Percentiles rank a stretch among this genome's conserved stretches.
phyloP scores from a whole-genome alignment of 1,139 yeast genomes.

The Lodderomyces parapsilosis region DNA sequence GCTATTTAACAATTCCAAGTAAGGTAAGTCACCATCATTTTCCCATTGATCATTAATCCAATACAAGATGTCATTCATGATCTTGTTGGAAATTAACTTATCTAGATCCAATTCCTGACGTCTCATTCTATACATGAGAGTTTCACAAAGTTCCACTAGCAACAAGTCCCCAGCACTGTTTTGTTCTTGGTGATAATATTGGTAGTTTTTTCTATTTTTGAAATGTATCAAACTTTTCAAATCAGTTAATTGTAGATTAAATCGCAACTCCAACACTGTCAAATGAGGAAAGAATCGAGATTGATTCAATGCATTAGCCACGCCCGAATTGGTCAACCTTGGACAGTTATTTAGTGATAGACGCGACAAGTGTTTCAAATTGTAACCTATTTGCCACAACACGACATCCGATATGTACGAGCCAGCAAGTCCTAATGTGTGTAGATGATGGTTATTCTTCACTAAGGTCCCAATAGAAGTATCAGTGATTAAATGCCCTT shows the following conservation, averaged over 20 bases:
- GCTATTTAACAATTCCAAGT: conserved; percentile 16
- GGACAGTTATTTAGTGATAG: conserved; percentile 78
- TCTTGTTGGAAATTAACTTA: conserved; percentile 49
- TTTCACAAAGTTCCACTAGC: conserved; percentile 76
- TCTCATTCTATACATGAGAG: conserved; percentile 56
- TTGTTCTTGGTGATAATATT: conserved; percentile 27
- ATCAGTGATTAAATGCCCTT: conserved; percentile 72
- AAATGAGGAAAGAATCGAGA: conserved; percentile 50
- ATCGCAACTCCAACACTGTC: conserved; percentile 76
- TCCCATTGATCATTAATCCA: conserved; percentile 51
- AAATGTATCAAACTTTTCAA: conserved; percentile 66
- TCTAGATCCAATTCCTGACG: conserved; percentile 64
- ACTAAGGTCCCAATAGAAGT: conserved; percentile 60
- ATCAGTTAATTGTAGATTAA: conserved; percentile 55
- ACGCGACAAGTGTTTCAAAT: conserved; percentile 58
- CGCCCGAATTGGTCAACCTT: conserved; percentile 59
- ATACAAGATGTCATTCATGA: conserved; percentile 52
- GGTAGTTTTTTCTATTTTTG: conserved; percentile 57
- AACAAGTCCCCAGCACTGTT: conserved; percentile 29
- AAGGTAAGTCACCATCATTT: conserved; percentile 40
- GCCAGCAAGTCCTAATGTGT: conserved; percentile 87
- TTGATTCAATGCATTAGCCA: conserved; percentile 53
- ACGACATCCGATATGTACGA: conserved; percentile 74
- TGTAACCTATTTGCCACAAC: conserved; percentile 75
- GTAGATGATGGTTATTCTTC: conserved; percentile 50